These are phyloP conservation scores for Cercospora sp. DNA, from an alignment of 2,329 filamentous ascomycete species.

Conservation along the genomic window DNA sequence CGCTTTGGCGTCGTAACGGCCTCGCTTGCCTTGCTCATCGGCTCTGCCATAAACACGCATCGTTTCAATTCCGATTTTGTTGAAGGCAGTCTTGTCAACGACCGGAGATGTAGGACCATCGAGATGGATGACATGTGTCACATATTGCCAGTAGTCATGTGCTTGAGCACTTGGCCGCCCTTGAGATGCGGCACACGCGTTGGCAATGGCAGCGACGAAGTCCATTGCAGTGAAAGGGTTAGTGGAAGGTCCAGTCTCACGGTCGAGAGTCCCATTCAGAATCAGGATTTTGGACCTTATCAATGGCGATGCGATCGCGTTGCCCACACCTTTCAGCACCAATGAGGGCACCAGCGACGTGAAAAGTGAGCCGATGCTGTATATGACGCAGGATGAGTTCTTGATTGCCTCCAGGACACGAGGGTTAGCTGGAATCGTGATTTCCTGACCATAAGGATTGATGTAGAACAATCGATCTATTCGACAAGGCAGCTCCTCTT, in stretches of 20 bases:
- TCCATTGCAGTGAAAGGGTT: conserved; percentile 71
- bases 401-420: conserved; percentile 70
- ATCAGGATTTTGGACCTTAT: conserved; percentile 75
- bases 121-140: conserved; percentile 81
- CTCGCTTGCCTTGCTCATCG: conserved; percentile 54
- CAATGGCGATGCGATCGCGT: conserved; percentile 53
- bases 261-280: conserved; percentile 78
- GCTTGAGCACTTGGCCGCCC: conserved; percentile 37
- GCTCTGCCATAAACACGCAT: conserved; percentile 74
- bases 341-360: conserved; percentile 84
- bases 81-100: conserved; percentile 67
- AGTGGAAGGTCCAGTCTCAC: conserved; percentile 74
- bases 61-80: conserved; percentile 70
- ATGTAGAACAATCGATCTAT: conserved; percentile 94
- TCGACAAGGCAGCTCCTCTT: conserved; percentile 72
- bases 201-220: conserved; percentile 77
- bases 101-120: conserved; percentile 68
- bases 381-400: conserved; percentile 69
- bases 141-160: conserved; percentile 64
- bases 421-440: conserved; percentile 78
- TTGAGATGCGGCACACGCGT: conserved; percentile 69
- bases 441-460: conserved; percentile 97
- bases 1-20: conserved; percentile 74
- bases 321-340: conserved; percentile 73
- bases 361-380: conserved; percentile 91